phyloP scores from a whole-genome alignment of 2,329 filamentous ascomycete species.

The Cercospora canescens region DNA sequence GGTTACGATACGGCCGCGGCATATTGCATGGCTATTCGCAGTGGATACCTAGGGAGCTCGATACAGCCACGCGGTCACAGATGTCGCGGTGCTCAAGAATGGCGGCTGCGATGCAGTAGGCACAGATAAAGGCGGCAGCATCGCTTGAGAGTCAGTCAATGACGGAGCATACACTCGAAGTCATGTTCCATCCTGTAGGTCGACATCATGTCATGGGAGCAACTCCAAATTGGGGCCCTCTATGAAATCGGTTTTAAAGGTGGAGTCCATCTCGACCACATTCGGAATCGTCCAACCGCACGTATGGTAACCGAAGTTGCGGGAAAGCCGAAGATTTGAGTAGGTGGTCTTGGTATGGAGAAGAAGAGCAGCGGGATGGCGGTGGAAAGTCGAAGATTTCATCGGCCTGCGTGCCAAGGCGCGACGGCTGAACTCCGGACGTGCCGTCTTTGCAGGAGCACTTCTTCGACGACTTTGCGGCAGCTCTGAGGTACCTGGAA shows the following conservation, averaged over 20 bases:
- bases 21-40: too few relatives aligned
- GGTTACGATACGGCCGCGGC: not conserved
- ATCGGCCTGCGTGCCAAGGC: not conserved
- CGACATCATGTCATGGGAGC: slow-evolving; percentile 68
- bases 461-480: not conserved
- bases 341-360: slow-evolving; percentile 63
- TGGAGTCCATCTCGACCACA: slow-evolving; percentile 70
- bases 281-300: slow-evolving; percentile 66
- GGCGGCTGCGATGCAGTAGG: too few relatives aligned
- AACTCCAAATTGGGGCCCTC: slow-evolving; percentile 57
- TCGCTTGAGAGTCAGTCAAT: too few relatives aligned
- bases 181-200: slow-evolving; percentile 64
- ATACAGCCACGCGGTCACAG: too few relatives aligned
- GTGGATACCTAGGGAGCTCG: too few relatives aligned
- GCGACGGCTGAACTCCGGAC: not conserved
- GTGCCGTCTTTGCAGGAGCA: not conserved
- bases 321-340: slow-evolving; percentile 66
- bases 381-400: slow-evolving; percentile 14
- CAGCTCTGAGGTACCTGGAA: not conserved
- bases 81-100: too few relatives aligned
- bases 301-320: slow-evolving; percentile 51
- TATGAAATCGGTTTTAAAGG: slow-evolving; percentile 80
- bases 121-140: too few relatives aligned
- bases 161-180: too few relatives aligned
- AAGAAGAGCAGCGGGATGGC: slow-evolving; percentile 26